Evolutionary conservation across 352 stramenopile species (phyloP).

Genomic region (Globisporangium camurandrum): DNA sequence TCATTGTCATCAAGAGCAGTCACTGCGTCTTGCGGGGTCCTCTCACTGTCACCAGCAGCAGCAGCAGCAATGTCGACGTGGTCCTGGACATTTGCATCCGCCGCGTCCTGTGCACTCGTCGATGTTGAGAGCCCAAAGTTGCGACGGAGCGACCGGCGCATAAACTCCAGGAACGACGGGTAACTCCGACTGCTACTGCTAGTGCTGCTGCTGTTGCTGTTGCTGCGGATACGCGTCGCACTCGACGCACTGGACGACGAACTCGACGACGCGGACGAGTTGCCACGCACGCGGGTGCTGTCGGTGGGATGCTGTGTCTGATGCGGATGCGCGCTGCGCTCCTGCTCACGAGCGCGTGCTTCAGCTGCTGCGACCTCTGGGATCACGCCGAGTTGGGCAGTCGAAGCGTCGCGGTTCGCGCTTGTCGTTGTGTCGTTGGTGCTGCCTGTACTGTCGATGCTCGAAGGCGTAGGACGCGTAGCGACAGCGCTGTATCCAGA

Average conservation of each 20-base stretch:
- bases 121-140: constrained; percentile 19
- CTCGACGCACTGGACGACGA: constrained; percentile 7
- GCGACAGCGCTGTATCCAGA: too few species aligned
- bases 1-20: neutral
- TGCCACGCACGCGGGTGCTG: constrained; percentile 8
- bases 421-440: constrained; percentile 2
- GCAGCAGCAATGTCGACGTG: too few species aligned
- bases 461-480: neutral
- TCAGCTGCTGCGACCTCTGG: constrained; percentile 60
- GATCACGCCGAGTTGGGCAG: constrained; percentile 32
- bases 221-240: too few species aligned
- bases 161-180: constrained; percentile 39
- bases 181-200: constrained; percentile 9
- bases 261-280: constrained; percentile 17
- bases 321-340: constrained; percentile 13
- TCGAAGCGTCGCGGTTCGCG: constrained; percentile 10
- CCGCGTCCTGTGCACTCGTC: too few species aligned
- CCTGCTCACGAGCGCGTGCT: constrained; percentile 20
- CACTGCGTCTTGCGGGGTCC: too few species aligned
- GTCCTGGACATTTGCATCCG: too few species aligned
- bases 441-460: neutral
- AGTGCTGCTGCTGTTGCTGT: too few species aligned
- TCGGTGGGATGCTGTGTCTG: neutral
- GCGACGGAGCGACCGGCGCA: constrained; percentile 33
- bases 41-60: too few species aligned